phyloP scores from a whole-genome alignment of 306 rosid species.

The Cicer cuneatum region DNA sequence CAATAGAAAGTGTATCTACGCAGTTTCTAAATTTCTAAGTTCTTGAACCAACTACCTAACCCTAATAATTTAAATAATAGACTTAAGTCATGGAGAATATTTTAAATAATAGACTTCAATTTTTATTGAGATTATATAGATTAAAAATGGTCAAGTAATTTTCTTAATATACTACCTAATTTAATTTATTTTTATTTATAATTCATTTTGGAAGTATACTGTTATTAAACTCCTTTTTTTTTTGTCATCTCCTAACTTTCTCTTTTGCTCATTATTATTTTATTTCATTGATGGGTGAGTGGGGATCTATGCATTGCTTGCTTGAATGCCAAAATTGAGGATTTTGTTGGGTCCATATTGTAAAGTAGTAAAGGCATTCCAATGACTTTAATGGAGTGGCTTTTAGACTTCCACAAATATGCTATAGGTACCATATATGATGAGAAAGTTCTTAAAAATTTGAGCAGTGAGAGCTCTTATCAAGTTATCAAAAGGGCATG shows the following conservation, averaged over 20 bases:
- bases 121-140: too few relatives aligned
- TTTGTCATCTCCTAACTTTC: slow-evolving; percentile 16
- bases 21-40: too few relatives aligned
- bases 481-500: slow-evolving; percentile 53
- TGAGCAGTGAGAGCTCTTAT: slow-evolving; percentile 76
- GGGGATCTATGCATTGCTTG: slow-evolving; percentile 53
- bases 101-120: too few relatives aligned
- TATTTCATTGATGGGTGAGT: slow-evolving; percentile 50
- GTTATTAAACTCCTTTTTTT: not conserved
- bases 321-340: slow-evolving; percentile 38
- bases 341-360: slow-evolving; percentile 50
- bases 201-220: too few relatives aligned
- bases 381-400: slow-evolving; percentile 48
- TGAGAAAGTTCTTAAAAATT: slow-evolving; percentile 45
- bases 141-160: too few relatives aligned
- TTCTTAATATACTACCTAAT: too few relatives aligned
- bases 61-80: too few relatives aligned
- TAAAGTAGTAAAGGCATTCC: slow-evolving; percentile 40
- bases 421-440: slow-evolving; percentile 18
- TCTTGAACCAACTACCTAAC: too few relatives aligned
- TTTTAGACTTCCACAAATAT: slow-evolving; percentile 47
- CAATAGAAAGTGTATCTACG: too few relatives aligned
- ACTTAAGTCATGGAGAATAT: too few relatives aligned
- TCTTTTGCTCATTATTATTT: slow-evolving; percentile 17
- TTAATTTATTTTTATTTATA: too few relatives aligned